Base-by-base conservation (phyloP, 1,139 yeast genomes). In the Saccharomyces pastorianus region DNA sequence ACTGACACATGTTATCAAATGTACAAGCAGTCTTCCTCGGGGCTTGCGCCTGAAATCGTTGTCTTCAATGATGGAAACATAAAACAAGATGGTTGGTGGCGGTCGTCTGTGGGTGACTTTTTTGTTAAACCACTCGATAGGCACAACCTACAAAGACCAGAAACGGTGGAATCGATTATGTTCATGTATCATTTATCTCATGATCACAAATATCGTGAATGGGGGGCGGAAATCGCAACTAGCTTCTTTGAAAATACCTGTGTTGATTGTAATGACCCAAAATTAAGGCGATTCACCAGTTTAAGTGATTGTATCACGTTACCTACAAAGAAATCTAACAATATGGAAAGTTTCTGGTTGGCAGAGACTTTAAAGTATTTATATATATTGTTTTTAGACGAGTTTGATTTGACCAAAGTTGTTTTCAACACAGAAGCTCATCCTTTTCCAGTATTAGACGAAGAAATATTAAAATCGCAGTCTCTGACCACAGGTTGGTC, bases 381-480 rank as follows among this genome's bases (percentile, higher is more conserved):
- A n/a, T 90, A 84, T 63, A 70, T 90, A 32, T 71, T 90, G 50
- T 91, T 91, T 71, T 85, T 81, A 56, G 82, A 78, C 55, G 89
- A 86, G 61, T 83, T 83, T 47, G 78, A 77, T 20, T 74, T 87
- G 58, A 83, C 82, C 51, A 73, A 84, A 56, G 80, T 85, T 56
- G 91, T 91, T 2, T 89, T 89, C 76, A 91, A 88, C 71, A 88
- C 96, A 1, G 96, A 88, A 65, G 97, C 96, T 0, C 98, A 91
- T 70, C 95, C 96, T 48, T 81, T 91, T 73, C 97, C 97, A 23
- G 77, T 74, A 1, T 27, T 67, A 4, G 51, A 58, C 23, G 38
- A 47, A 2, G 56, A 44, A 7, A 46, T 47, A 20, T 25, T 67
- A 31, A 47, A 47, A 28, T n/a, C 48, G 47, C 48, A 9, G 9